Evolutionary conservation across 805 yeast genomes (phyloP), one percentile per base, ranked within the genome.

Genomic region (Babjeviella inositovora): DNA sequence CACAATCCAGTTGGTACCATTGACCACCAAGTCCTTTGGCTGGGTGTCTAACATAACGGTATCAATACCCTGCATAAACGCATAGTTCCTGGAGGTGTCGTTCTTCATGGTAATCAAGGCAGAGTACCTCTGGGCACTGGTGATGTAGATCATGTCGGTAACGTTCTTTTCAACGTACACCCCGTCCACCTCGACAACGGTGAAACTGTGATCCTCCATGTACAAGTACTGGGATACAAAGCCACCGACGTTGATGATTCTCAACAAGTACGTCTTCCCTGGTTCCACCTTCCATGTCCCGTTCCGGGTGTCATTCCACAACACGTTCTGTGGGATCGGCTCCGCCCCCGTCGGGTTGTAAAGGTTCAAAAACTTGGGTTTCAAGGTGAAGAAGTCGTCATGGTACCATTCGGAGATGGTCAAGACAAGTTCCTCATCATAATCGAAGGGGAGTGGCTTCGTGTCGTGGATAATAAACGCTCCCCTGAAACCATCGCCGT

Each of bases 291-390:
- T 24, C 41, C 76, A 52, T 1, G 73, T 57, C 4, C 49, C 61
- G 32, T 70, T 69, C 25, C 60, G 55, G 5, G 79, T 54, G 32
- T 77, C 80, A 41, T 76, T 75, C 39, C 75, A 62, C 19, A 77
- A 47, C 11, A 66, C 29, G 36, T 66, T 69, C 31, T 70, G 71
- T 3, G 87, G 87, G 23, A 76, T 59, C 9, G 92, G 92, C 40
- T 77, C 92, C 10, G 79, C 82, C 19, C 92, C 92, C 2, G 85
- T 76, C 11, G 92, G 92, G 34, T 77, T 77, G 38, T 64, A 77
- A 32, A 77, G 53, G 19, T 62, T 58, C 36, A 70, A 42, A 41
- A 74, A 76, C 18, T 51, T 50, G 11, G 45, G 32, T 23, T 55
- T 43, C 14, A 74, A 50, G 3, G 46, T 58, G 14, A 50, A 47